Evolutionary conservation across 2,329 filamentous ascomycete species (phyloP), one percentile per base, ranked within the genome.

Genomic region (Aspergillus thermomutatus): DNA sequence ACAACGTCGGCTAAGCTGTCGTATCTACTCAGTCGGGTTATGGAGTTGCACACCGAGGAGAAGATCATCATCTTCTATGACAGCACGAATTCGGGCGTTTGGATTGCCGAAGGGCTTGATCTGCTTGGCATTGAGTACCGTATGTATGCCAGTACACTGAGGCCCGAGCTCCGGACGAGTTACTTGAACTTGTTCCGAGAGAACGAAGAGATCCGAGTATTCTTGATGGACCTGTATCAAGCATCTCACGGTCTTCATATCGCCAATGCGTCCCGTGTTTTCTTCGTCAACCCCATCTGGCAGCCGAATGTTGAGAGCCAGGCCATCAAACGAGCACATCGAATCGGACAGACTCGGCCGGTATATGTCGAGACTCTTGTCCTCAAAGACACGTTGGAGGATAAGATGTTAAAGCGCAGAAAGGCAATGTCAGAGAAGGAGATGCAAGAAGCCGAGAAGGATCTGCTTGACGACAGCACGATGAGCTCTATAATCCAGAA

Each of bases 1-100:
- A 96, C 92, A 0, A 85, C 87, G 0, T 97, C 92, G 0, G 86
- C 90, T 0, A 97, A 97, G 72, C 79, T 97, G 2, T 92, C 89
- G 2, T 96, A 97, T 66, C 78, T 97, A 5, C 77, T 96, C 19
- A 88, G 92, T 53, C 81, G 84, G 31, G 86, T 97, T 11, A 72
- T 87, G 4, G 78, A 82, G 52, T 80, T 92, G 59, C 85, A 94
- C 53, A 73, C 80, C 1, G 75, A 82, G 0, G 92, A 96, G 66
- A 96, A 97, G 72, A 94, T 95, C 3, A 85, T 97, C 52, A 83
- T 97, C 9, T 97, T 97, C 72, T 97, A 96, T 70, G 91, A 96
- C 59, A 88, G 89, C 31, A 89, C 94, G 58, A 93, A 96, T 64
- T 82, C 89, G 2, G 92, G 91, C 1, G 96, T 85, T 72, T 96